phyloP scores from a whole-genome alignment of 2,329 filamentous ascomycete genomes.

The Chaetomium sp. region DNA sequence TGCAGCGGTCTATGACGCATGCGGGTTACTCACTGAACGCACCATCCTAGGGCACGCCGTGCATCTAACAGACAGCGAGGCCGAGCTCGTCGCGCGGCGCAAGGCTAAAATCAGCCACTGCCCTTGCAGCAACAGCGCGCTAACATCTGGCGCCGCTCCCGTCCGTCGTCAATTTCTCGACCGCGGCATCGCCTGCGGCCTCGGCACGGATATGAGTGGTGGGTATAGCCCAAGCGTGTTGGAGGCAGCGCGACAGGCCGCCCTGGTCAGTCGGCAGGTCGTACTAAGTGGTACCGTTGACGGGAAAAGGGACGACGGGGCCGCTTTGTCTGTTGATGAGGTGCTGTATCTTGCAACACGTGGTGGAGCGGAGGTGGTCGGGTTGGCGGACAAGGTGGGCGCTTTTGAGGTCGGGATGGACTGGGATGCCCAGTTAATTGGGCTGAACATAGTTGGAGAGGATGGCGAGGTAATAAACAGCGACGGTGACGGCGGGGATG shows the following conservation, averaged over 20 bases:
- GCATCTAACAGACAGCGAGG: slow-evolving; percentile 64
- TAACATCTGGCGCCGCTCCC: slow-evolving; percentile 72
- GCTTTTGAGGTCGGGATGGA: slow-evolving; percentile 80
- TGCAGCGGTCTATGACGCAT: slow-evolving; percentile 69
- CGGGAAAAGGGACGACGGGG: slow-evolving; percentile 39
- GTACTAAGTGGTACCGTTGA: slow-evolving; percentile 41
- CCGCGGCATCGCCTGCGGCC: slow-evolving; percentile 67
- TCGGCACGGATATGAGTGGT: slow-evolving; percentile 87
- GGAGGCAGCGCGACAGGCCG: slow-evolving; percentile 74
- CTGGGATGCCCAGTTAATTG: slow-evolving; percentile 84
- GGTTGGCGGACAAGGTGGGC: slow-evolving; percentile 65
- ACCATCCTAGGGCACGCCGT: slow-evolving; percentile 85
- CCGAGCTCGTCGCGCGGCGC: slow-evolving; percentile 52
- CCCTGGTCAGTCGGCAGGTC: slow-evolving; percentile 68
- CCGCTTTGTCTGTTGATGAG: slow-evolving; percentile 77
- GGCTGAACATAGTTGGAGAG: slow-evolving; percentile 47
- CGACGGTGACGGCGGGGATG: slow-evolving; percentile 47
- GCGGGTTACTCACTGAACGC: slow-evolving; percentile 59
- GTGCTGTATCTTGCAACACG: slow-evolving; percentile 78
- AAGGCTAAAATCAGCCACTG: slow-evolving; percentile 73
- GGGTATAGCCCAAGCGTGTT: slow-evolving; percentile 79
- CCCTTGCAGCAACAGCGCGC: slow-evolving; percentile 75
- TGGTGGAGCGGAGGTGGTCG: slow-evolving; percentile 79
- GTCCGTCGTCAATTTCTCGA: slow-evolving; percentile 65
- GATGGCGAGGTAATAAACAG: slow-evolving; percentile 30